A percentile compares a stretch with the other conserved stretches of the same genome.
phyloP scores from a whole-genome alignment of 345 rosid species.

The Lagerstroemia speciosa region DNA sequence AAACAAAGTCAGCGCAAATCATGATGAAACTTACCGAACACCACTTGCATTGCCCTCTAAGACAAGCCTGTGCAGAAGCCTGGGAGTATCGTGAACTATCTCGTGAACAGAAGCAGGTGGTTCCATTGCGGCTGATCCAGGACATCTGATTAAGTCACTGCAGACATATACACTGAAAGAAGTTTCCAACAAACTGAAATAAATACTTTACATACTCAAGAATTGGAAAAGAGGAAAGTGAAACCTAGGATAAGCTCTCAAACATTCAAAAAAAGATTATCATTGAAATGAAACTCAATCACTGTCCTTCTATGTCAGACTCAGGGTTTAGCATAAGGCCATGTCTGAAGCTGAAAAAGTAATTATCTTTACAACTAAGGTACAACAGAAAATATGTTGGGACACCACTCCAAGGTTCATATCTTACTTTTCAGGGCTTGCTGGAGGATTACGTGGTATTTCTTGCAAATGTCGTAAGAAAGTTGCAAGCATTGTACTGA shows the following conservation, averaged over 20 bases:
- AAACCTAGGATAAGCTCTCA: background rate
- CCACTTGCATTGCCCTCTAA: conserved; percentile 68
- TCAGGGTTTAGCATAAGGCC: background rate
- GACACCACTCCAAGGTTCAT: background rate
- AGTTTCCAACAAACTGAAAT: background rate
- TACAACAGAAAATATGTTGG: background rate
- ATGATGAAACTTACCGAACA: conserved; percentile 61
- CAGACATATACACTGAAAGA: conserved; percentile 15
- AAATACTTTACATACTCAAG: background rate
- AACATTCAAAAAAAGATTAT: too few species aligned
- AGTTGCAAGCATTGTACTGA: conserved; percentile 80
- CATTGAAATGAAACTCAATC: background rate
- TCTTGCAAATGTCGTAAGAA: conserved; percentile 90
- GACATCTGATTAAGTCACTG: conserved; percentile 47
- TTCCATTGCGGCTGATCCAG: conserved; percentile 49
- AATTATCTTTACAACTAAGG: background rate
- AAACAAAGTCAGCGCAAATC: conserved; percentile 6
- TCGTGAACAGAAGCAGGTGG: conserved; percentile 36
- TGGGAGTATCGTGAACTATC: conserved; percentile 45
- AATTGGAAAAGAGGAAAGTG: background rate
- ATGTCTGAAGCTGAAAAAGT: background rate
- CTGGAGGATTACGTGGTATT: conserved; percentile 85
- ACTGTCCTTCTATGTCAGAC: background rate
- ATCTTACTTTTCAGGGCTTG: conserved; percentile 84
- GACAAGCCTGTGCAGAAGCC: conserved; percentile 59